Evolutionary conservation across 148 eudicot species (phyloP), one percentile per base, ranked within the genome.

Genomic region (Agrostemma githago): DNA sequence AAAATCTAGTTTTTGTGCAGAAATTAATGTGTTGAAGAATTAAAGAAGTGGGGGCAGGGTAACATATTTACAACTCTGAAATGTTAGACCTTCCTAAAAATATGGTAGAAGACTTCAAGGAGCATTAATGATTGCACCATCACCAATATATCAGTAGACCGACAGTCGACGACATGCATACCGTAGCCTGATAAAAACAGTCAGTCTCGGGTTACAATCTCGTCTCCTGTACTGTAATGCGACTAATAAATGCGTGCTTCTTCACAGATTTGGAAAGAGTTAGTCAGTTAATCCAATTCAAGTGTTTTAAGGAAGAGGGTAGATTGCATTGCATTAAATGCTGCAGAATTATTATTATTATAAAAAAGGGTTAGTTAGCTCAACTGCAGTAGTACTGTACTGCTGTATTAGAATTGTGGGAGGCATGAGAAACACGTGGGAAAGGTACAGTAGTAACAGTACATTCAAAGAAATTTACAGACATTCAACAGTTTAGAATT

Each of bases 41-140:
- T 20, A n/a, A 67, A 8, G 19, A 67, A 67, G 11, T 43, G 53
- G 71, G 37, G 71, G 68, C 68, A n/a, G n/a, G n/a, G n/a, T 51
- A 43, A 39, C 66, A 39, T 2, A 14, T 7, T 37, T 8, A 65
- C 14, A 38, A 65, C 46, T 39, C 6, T 40, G 68, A 65, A 65
- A 65, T 46, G n/a, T 65, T n/a, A 15, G 56, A 51, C 54, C 54
- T 8, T 48, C 54, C 54, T 48, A 51, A 51, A 51, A 51, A 51
- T 9, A 10, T 10, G 56, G 56, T 2, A 51, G 56, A 51, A 51
- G 56, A 51, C 56, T 11, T 51, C 8, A 51, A 2, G 56, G 14
- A 10, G 56, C 56, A 51, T 51, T 51, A 51, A 51, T 51, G 56
- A 51, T 51, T 51, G 56, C 56, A 51, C 34, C 34, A 26, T 26